phyloP scores from a whole-genome alignment of 352 stramenopile genomes.

The Blastocystis sp. region DNA sequence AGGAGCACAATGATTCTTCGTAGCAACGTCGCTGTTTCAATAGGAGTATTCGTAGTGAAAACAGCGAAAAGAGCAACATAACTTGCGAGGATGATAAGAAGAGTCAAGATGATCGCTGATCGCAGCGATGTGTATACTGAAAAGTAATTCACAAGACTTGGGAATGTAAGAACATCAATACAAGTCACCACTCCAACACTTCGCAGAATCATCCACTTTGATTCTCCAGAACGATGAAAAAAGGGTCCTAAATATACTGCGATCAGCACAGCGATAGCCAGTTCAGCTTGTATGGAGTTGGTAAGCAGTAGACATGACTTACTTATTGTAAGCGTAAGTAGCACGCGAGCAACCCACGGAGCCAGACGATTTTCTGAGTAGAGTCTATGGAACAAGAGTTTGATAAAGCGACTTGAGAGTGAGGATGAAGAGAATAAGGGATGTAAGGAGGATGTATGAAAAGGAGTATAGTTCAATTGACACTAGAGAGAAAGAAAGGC shows the following conservation, averaged over 20 bases:
- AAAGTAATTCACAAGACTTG: background rate
- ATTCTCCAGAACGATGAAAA: background rate
- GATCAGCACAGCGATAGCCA: background rate
- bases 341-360: background rate
- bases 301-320: background rate
- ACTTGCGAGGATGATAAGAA: background rate
- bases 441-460: constrained; percentile 30
- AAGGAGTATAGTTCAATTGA: constrained; percentile 50
- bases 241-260: background rate
- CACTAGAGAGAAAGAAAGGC: background rate
- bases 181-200: background rate
- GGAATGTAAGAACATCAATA: background rate
- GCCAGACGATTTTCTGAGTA: background rate
- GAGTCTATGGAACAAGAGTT: background rate
- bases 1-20: background rate
- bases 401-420: background rate
- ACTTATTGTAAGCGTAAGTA: background rate
- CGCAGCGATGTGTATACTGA: background rate
- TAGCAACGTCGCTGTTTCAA: background rate
- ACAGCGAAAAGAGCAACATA: background rate
- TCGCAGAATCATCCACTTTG: background rate
- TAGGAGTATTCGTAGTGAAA: background rate
- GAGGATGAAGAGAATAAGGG: background rate
- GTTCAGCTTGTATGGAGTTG: background rate
- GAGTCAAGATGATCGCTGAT: background rate